A percentile compares a stretch with the other conserved stretches of the same genome.
These are phyloP conservation scores for Aspergillus incahuasiensis DNA, from an alignment of 495 filamentous ascomycete species.

Conservation along the genomic window DNA sequence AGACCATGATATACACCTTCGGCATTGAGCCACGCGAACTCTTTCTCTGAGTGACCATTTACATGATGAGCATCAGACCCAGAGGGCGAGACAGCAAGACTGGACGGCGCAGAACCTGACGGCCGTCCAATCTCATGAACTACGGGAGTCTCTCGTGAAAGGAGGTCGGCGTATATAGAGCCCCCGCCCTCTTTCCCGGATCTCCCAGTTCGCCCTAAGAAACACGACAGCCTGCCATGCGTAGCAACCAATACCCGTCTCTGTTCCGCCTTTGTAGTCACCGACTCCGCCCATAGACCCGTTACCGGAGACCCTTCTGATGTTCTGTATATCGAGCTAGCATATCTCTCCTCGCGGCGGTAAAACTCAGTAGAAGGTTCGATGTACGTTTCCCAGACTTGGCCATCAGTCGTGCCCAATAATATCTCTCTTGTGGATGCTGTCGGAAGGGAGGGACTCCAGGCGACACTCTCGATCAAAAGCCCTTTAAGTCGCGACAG, in stretches of 20 bases:
- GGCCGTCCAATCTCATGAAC: conserved; percentile 61
- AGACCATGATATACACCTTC: conserved; percentile 87
- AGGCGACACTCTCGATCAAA: conserved; percentile 80
- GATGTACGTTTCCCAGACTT: conserved; percentile 92
- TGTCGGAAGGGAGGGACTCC: conserved; percentile 96
- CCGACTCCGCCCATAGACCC: conserved; percentile 73
- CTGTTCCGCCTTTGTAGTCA: conserved; percentile 62
- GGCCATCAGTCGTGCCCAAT: conserved; percentile 84
- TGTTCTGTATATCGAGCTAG: conserved; percentile 72
- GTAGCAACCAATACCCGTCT: conserved; percentile 75
- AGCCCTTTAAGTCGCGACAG: conserved; percentile 82
- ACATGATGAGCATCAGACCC: conserved; percentile 41
- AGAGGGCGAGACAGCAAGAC: conserved; percentile 73
- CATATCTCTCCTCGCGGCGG: conserved; percentile 86
- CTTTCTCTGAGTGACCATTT: conserved; percentile 55
- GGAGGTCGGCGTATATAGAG: conserved; percentile 78
- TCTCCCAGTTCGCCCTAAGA: conserved; percentile 68
- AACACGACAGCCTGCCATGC: conserved; percentile 67
- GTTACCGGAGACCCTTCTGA: conserved; percentile 71
- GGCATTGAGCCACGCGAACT: conserved; percentile 85
- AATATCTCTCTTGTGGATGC: conserved; percentile 95
- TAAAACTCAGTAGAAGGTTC: conserved; percentile 93
- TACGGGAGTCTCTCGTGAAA: conserved; percentile 76
- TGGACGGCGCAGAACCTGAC: conserved; percentile 53
- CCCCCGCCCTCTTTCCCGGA: conserved; percentile 73